A percentile compares a stretch with the other conserved stretches of the same genome.
Evolutionary conservation across 2,329 filamentous ascomycete genomes (phyloP).

Genomic region (Orbilia quercus): DNA sequence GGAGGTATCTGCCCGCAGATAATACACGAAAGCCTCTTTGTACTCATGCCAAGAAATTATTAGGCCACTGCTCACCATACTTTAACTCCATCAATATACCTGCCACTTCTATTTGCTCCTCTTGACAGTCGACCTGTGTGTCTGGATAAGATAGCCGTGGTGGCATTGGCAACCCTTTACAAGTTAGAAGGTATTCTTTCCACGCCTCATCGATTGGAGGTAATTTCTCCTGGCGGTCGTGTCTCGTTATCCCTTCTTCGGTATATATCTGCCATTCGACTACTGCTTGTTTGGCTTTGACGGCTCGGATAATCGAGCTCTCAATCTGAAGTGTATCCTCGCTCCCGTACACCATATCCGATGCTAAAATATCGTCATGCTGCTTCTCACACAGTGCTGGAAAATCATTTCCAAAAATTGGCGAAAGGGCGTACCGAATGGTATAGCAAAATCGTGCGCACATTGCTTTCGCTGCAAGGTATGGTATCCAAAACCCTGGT

Average conservation of each 20-base stretch:
- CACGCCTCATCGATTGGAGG: conserved; percentile 31
- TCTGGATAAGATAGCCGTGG: conserved; percentile 43
- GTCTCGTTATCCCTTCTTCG: conserved; percentile 34
- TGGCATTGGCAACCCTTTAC: conserved; percentile 31
- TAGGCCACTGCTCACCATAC: conserved; percentile 23
- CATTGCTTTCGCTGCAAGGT: conserved; percentile 82
- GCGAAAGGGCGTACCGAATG: conserved; percentile 86
- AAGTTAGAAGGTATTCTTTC: conserved; percentile 28
- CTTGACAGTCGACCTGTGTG: background rate
- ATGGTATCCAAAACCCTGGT: conserved; percentile 98
- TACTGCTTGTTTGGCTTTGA: conserved; percentile 57
- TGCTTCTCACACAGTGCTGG: conserved; percentile 71
- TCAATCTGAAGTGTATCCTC: conserved; percentile 44
- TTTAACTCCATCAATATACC: conserved; percentile 45
- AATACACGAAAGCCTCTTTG: too few relatives aligned
- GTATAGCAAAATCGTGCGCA: conserved; percentile 88
- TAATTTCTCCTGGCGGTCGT: conserved; percentile 34
- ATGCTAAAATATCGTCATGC: conserved; percentile 12
- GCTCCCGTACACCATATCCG: conserved; percentile 23
- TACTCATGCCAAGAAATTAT: background rate
- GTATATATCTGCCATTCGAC: conserved; percentile 51
- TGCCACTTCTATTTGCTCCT: conserved; percentile 36
- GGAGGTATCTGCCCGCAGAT: too few relatives aligned
- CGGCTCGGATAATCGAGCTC: conserved; percentile 28
- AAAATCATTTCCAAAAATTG: conserved; percentile 88